Evolutionary conservation across 768 basidiomycete species (phyloP), one percentile per base, ranked within the genome.

Genomic region (Kwoniella bestiolae): DNA sequence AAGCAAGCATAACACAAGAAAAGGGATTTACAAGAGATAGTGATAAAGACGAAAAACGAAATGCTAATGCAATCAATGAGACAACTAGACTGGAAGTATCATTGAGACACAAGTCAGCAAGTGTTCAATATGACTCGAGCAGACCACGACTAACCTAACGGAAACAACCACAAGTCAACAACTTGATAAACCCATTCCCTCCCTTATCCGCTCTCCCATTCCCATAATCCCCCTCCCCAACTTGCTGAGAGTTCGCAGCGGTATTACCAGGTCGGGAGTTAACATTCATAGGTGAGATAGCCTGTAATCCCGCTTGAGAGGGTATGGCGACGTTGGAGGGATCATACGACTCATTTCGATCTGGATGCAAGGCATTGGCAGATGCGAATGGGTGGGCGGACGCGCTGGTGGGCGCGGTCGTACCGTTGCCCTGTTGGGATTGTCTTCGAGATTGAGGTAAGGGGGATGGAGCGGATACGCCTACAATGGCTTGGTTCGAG

Each of bases 401-500:
- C 9, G 46, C 58, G 32, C 45, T 26, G 1, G 7, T 34, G 7
- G 29, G 29, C 6, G 7, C 31, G 34, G 29, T 55, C 3, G 12
- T 41, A 41, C 38, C 38, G 18, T 14, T 35, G 1, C 65, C 71
- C 57, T 76, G 74, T 35, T 69, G 69, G 18, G 76, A 77, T 64
- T 80, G 77, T n/a, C 79, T 62, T 12, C 79, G 53, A 5, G 76
- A 77, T 21, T 67, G 68, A 49, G 77, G 76, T 5, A 77, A 60
- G 3, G 79, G 77, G 18, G 68, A 72, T 3, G 79, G 75, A 5
- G 77, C 79, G n/a, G 73, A 74, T 31, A 79, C 79, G 26, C 79
- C 79, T 38, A 80, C 63, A 34, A 80, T 80, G 29, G 79, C 79
- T 66, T 80, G 79, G 62, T 80, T 80, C 41, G 69, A 72, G 8